A percentile compares a stretch with the other conserved stretches of the same genome.
Evolutionary conservation across 306 rosid genomes (phyloP).

Genomic region (Trichosanthes truncata): DNA sequence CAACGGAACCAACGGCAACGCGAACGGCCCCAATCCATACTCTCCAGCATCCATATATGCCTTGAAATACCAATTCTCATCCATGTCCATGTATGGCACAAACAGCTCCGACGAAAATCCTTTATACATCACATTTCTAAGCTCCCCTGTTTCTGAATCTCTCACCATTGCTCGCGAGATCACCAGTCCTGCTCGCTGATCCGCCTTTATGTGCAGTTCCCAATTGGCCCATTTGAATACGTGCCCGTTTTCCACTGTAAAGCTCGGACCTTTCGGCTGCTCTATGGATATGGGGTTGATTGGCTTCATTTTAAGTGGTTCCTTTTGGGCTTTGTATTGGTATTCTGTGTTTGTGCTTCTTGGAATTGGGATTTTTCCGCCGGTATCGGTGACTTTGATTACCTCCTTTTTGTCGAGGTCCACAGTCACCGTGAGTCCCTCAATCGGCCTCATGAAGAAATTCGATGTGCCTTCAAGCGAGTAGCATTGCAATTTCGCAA

Average conservation of each 20-base stretch:
- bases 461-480: slow-evolving; percentile 54
- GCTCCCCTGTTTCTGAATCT: slow-evolving; percentile 51
- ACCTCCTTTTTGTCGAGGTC: slow-evolving; percentile 50
- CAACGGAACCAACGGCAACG: slow-evolving; percentile 73
- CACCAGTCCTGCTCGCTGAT: slow-evolving; percentile 53
- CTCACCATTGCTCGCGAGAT: slow-evolving; percentile 51
- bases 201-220: slow-evolving; percentile 72
- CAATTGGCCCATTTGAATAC: slow-evolving; percentile 78
- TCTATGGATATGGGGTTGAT: slow-evolving; percentile 74
- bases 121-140: slow-evolving; percentile 71
- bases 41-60: slow-evolving; percentile 92
- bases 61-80: slow-evolving; percentile 82
- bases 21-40: slow-evolving; percentile 63
- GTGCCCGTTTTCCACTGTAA: slow-evolving; percentile 45
- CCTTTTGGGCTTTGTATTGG: slow-evolving; percentile 30
- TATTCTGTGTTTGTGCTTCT: slow-evolving; percentile 58
- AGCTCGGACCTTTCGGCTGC: slow-evolving; percentile 79
- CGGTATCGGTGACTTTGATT: slow-evolving; percentile 42
- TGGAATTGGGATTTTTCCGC: slow-evolving; percentile 47
- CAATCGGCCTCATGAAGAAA: slow-evolving; percentile 85
- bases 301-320: slow-evolving; percentile 23
- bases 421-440: slow-evolving; percentile 59
- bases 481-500: slow-evolving; percentile 69
- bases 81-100: slow-evolving; percentile 86
- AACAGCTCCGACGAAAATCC: slow-evolving; percentile 74